Percentiles rank a stretch among this genome's conserved stretches.
Conservation (phyloP, 352 stramenopile species). For the Globisporangium ultimum region DNA sequence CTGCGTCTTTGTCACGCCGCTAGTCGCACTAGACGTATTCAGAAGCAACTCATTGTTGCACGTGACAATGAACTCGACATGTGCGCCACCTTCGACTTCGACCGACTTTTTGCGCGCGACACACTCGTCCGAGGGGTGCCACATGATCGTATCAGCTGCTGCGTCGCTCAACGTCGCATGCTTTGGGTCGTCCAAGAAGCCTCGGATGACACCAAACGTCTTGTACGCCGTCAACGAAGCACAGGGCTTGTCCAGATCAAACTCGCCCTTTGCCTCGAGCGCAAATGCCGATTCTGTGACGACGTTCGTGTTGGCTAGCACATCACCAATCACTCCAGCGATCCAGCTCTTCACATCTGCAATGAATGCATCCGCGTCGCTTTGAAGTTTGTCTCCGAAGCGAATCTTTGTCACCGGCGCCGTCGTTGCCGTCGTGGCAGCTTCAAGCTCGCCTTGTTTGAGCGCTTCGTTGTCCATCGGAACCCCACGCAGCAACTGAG, state of each 20-base stretch:
- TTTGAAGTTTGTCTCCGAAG: constrained; percentile 11
- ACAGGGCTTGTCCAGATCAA: constrained; percentile 15
- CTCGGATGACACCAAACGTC: constrained; percentile 16
- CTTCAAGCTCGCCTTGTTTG: not conserved
- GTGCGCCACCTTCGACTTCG: constrained; percentile 26
- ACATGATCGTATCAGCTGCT: constrained; percentile 15
- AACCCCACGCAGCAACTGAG: constrained; percentile 6
- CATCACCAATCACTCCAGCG: not conserved
- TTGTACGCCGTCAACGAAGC: constrained; percentile 21
- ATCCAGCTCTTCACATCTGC: constrained; percentile 8
- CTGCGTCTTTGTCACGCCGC: constrained; percentile 22
- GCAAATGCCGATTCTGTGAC: constrained; percentile 17
- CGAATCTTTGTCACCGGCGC: constrained; percentile 1
- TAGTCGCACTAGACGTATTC: constrained; percentile 14
- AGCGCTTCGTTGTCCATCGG: not conserved
- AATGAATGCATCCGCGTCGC: constrained; percentile 11
- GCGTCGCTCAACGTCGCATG: constrained; percentile 16
- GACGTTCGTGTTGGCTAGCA: constrained; percentile 3
- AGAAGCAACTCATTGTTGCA: constrained; percentile 18
- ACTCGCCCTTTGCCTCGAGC: constrained; percentile 13
- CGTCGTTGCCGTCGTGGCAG: not conserved
- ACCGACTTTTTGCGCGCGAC: constrained; percentile 17
- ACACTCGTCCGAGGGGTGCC: constrained; percentile 23
- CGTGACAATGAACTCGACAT: constrained; percentile 22
- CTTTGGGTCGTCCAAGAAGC: constrained; percentile 20